Conservation (phyloP, 1,139 yeast species). For the Kodamaea sp. region DNA sequence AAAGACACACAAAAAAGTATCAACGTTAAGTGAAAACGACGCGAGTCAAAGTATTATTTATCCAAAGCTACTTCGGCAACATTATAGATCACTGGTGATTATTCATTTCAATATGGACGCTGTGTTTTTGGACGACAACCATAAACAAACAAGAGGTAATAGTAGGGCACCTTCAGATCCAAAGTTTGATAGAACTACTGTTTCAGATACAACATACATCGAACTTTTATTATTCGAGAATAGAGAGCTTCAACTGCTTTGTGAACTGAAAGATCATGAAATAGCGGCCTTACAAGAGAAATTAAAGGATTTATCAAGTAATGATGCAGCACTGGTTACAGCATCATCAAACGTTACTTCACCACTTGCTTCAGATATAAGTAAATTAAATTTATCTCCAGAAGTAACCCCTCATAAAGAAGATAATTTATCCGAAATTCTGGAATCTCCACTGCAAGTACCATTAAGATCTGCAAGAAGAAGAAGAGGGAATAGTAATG, state of each 20-base stretch:
- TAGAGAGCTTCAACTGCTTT: slow-evolving; percentile 25
- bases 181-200: slow-evolving; percentile 29
- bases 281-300: slow-evolving; percentile 17
- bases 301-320: slow-evolving; percentile 6
- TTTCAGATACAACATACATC: slow-evolving; percentile 33
- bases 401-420: background rate
- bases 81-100: too few relatives aligned
- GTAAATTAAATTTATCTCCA: slow-evolving; percentile 2
- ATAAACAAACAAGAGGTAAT: background rate
- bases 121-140: background rate
- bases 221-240: slow-evolving; percentile 38
- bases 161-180: slow-evolving; percentile 33
- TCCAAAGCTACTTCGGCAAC: too few relatives aligned
- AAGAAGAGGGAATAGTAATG: slow-evolving; percentile 8
- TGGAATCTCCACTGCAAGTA: slow-evolving; percentile 10
- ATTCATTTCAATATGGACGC: too few relatives aligned
- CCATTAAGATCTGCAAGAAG: slow-evolving; percentile 22
- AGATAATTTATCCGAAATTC: background rate
- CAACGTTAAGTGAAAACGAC: too few relatives aligned
- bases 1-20: too few relatives aligned
- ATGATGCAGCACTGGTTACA: slow-evolving; percentile 1
- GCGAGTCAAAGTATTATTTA: too few relatives aligned
- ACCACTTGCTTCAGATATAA: background rate
- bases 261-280: slow-evolving; percentile 6
- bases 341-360: slow-evolving; percentile 1